A percentile compares a stretch with the other conserved stretches of the same genome.
These are phyloP conservation scores for Mycena amicta DNA, from an alignment of 768 basidiomycete species.

Conservation along the genomic window DNA sequence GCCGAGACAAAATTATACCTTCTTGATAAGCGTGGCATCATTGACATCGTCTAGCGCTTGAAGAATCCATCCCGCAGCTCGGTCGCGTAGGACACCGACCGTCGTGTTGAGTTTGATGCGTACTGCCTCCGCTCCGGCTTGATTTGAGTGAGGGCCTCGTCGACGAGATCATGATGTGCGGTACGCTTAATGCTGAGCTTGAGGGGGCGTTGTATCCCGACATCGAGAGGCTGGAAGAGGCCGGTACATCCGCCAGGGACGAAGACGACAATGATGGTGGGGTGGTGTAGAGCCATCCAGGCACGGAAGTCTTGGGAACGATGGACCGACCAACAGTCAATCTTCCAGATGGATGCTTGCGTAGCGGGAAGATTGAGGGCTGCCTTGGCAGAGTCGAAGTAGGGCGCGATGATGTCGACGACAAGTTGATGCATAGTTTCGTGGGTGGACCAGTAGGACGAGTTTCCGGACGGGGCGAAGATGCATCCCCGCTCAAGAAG, in stretches of 20 bases:
- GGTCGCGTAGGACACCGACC: no score
- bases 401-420: slow-evolving; percentile 29
- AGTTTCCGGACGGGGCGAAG: slow-evolving; percentile 23
- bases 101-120: no score
- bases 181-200: slow-evolving; percentile 23
- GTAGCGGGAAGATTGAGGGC: slow-evolving; percentile 13
- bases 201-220: slow-evolving; percentile 25
- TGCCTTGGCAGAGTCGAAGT: slow-evolving; percentile 24
- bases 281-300: slow-evolving; percentile 29
- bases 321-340: slow-evolving; percentile 35
- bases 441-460: slow-evolving; percentile 32
- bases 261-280: slow-evolving; percentile 25
- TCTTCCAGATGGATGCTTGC: slow-evolving; percentile 20
- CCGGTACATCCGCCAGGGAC: slow-evolving; percentile 30
- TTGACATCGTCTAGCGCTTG: no score
- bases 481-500: slow-evolving; percentile 23
- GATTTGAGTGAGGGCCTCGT: no score
- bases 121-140: no score
- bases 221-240: slow-evolving; percentile 26
- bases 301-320: slow-evolving; percentile 27
- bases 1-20: no score
- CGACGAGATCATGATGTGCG: slow-evolving; percentile 10
- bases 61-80: no score
- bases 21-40: no score
- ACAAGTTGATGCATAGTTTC: slow-evolving; percentile 28